Evolutionary conservation across 495 filamentous ascomycete species (phyloP), one percentile per base, ranked within the genome.

Genomic region (Echria macrotheca): DNA sequence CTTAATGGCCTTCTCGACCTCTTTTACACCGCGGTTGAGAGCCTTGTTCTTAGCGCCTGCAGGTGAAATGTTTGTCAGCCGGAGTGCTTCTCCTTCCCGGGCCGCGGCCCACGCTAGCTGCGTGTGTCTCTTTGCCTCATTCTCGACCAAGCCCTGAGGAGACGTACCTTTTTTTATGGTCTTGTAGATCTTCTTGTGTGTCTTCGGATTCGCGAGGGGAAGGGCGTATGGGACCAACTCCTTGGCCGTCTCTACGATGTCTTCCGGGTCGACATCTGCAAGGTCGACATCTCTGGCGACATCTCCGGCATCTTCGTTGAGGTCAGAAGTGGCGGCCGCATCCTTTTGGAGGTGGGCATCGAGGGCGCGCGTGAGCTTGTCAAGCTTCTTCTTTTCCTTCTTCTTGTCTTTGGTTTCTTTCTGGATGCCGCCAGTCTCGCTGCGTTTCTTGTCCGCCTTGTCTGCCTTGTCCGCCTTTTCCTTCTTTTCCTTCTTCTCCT

Each of bases 1-100:
- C 68, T 91, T 87, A 58, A 99, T 84, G 17, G 89, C 80, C 75
- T 99, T 99, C 72, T 96, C 88, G 64, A 93, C 89, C 72, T 99
- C 93, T 72, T 97, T 97, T 33, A 97, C 91, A 69, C 93, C 93
- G 61, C 94, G 91, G 71, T 91, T 89, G 68, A 99, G 85, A 49
- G 85, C 82, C 72, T 90, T 93, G 72, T 86, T 79, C 71, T 94
- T 95, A 50, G 89, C 87, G 43, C 89, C 91, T 97, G 65, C 37
- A 37, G 11, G 21, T 3, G 6, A 10, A 39, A 35, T 18, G 15
- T 29, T 24, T 4, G 45, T 14, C 15, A 22, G n/a, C 21, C 17
- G 14, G 15, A n/a, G n/a, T n/a, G n/a, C n/a, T n/a, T n/a, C n/a
- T n/a, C n/a, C n/a, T n/a, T n/a, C n/a, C n/a, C n/a, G n/a, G n/a